Evolutionary conservation across 179 eudicot genomes (phyloP), one percentile per base, ranked within the genome.

Genomic region (Patellifolia procumbens): DNA sequence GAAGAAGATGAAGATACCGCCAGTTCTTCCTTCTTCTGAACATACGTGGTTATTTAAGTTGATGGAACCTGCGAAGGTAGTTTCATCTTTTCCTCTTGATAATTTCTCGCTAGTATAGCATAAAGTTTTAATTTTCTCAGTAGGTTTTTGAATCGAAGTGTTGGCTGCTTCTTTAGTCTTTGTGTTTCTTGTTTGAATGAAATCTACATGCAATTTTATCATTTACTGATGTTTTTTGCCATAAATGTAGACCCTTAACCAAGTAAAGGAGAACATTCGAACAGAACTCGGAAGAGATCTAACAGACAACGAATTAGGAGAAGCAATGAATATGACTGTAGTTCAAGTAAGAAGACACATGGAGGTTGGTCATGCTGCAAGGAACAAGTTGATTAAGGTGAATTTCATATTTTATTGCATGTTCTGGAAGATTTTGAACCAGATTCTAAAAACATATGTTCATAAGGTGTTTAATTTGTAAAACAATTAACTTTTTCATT

Each of bases 1-100:
- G 99, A 95, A 91, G 85, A 95, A 85, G 79, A 89, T 88, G 95
- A 95, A 91, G 91, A 93, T 95, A 52, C 98, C 99, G 0, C 89
- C 97, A 0, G 93, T 93, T 74, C 97, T 95, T 79, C 88, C 97
- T 63, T 87, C 93, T 73, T 85, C 97, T 29, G 99, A 95, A 78
- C 97, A 92, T 65, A 20, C 81, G 43, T 88, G 93, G 93, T 85
- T 95, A 67, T 95, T 95, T 78, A 91, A 90, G 80, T 82, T 91
- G 82, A 84, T 93, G 93, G 95, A 93, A 77, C 93, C 95, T 20
- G 79, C 89, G 92, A 95, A 93, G 93, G 97, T 90, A 81, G 96
- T 89, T 77, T 71, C 58, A 42, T 68, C 46, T 64, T 68, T 24
- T 52, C 7, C 45, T 39, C 31, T 12, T 45, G 24, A 39, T 1